Evolutionary conservation across 2,329 filamentous ascomycete species (phyloP), one percentile per base, ranked within the genome.

Genomic region (Pseudonectria buxi): DNA sequence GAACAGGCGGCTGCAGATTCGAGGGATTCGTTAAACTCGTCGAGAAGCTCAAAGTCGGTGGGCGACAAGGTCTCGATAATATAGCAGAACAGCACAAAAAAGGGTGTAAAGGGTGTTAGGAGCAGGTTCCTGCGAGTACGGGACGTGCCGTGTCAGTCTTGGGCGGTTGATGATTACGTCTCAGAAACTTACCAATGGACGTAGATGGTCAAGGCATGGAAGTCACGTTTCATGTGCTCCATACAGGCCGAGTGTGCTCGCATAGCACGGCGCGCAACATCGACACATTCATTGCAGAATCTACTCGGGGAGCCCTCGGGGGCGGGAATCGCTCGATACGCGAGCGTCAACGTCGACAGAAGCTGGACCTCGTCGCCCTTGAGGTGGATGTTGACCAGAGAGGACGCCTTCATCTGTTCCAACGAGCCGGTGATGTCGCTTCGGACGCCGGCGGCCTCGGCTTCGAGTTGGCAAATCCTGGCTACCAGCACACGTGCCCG

Each of bases 71-170:
- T 71, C 47, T 79, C 73, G 30, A 76, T 68, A 35, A 75, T 61
- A 40, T 73, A 68, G 49, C 71, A 75, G 54, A 80, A 78, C 16
- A 78, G 59, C 16, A 77, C 69, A 36, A 76, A 75, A 47, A 77
- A 76, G 1, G 75, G 74, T 1, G 73, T 69, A 46, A 79, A 78
- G 0, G 74, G 76, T 3, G 70, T 69, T 41, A 76, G 63, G 14
- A 77, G 59, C 16, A 76, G 55, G n/a, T 67, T 69, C 72, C 72
- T 73, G 24, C 4, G 24, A 12, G 18, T 22, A 9, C 18, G 9
- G 9, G 9, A 9, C 5, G 18, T n/a, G 1, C 12, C 9, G 24
- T 3, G 37, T 54, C 29, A 52, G 33, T 18, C 10, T 26, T 28
- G 12, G 22, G 37, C 18, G 24, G 14, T 6, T 15, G 14, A 14